Base-by-base conservation (phyloP, 345 rosid species). In the Moricandia arvensis region DNA sequence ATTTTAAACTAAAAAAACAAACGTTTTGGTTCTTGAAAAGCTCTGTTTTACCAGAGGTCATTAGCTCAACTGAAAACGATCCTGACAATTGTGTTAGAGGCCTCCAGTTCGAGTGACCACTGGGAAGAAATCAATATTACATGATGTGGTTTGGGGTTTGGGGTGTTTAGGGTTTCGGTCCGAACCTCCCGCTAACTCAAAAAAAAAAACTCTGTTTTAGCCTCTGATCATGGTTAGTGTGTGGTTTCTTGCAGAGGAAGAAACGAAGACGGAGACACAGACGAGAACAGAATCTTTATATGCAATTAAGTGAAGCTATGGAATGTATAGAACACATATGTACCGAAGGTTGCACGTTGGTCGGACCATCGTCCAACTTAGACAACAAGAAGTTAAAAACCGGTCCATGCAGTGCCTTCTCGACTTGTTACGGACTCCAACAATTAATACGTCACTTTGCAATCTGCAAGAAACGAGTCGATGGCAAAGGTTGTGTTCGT, bases 241-340 rank as follows among this genome's bases (percentile, higher is more conserved):
- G 12, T 66, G 8, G 26, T 70, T 63, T 54, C 68, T 71, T 68
- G 58, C 93, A 93, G 97, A 87, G 96, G 69, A 91, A 81, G 72
- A 90, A 84, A 88, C 85, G 87, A 61, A 81, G 77, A 53, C 75
- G 80, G 71, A 80, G 90, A 85, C 88, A 69, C 1, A 77, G 84
- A 63, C 62, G 75, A 21, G 97, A 89, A 68, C 95, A 87, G 86
- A 66, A 81, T 55, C 18, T 91, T 75, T 94, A 86, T 61, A 11
- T 85, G 79, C 87, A 90, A 80, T 59, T 94, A 18, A 80, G 86
- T 63, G 98, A 89, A 69, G 98, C 92, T 1, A 87, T 94, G 97
- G 91, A 86, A 7, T 90, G 97, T 80, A 59, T 94, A 17, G 93
- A 90, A 58, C 98, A 94, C 80, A 94, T 94, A 49, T 94, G 88